These are phyloP conservation scores for Aspergillus quadrilineatus DNA, from an alignment of 2,329 filamentous ascomycete species.

Conservation along the genomic window DNA sequence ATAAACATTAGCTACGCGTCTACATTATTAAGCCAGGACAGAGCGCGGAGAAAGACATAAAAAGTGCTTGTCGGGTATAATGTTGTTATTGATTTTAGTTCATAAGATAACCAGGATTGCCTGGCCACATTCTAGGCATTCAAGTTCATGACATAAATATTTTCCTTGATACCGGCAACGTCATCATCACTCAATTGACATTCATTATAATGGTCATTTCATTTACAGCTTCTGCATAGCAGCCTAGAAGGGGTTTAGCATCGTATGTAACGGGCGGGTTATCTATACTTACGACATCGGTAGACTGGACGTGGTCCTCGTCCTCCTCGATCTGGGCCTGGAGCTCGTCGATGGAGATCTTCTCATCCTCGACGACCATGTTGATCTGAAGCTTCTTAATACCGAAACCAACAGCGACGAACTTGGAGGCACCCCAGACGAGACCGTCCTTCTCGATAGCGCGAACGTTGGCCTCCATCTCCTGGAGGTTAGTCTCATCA, in stretches of 20 bases:
- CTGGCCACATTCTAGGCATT: constrained; percentile 30
- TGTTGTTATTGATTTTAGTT: constrained; percentile 25
- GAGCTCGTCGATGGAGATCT: constrained; percentile 83
- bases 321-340: constrained; percentile 80
- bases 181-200: constrained; percentile 37
- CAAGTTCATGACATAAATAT: constrained; percentile 37
- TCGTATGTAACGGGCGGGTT: background rate
- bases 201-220: constrained; percentile 32
- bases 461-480: constrained; percentile 77
- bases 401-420: constrained; percentile 90
- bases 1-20: too few species aligned
- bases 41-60: background rate
- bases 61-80: constrained; percentile 7
- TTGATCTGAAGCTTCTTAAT: constrained; percentile 99
- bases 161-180: constrained; percentile 36
- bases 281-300: constrained; percentile 65
- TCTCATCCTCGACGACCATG: constrained; percentile 95
- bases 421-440: constrained; percentile 89
- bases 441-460: constrained; percentile 89
- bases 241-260: constrained; percentile 41
- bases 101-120: constrained; percentile 30
- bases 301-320: constrained; percentile 95
- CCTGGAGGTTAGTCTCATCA: constrained; percentile 89
- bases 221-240: constrained; percentile 91
- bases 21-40: too few species aligned